A percentile compares a stretch with the other conserved stretches of the same genome.
Conservation (phyloP, 768 basidiomycete species). For the Hericium erinaceus region DNA sequence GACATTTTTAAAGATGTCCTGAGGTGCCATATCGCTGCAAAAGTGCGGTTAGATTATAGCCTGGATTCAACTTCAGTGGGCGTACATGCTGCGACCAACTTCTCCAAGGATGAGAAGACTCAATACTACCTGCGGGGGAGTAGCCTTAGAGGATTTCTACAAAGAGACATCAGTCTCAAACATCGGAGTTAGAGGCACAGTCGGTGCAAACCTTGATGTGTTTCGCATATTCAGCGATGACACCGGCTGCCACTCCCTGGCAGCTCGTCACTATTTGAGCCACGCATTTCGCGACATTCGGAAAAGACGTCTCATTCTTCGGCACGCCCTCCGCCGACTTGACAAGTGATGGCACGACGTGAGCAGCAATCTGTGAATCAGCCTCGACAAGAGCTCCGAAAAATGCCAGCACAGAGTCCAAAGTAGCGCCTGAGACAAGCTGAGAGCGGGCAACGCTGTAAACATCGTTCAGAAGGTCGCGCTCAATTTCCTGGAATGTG, state of each 20-base stretch:
- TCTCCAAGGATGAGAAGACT: constrained; percentile 88
- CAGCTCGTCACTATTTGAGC: constrained; percentile 72
- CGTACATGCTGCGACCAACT: constrained; percentile 83
- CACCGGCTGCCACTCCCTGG: constrained; percentile 66
- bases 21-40: constrained; percentile 78
- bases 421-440: constrained; percentile 60
- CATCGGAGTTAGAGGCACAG: not conserved
- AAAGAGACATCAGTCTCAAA: not conserved
- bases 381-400: constrained; percentile 75
- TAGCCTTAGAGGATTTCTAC: constrained; percentile 41
- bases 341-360: constrained; percentile 71
- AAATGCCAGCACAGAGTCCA: constrained; percentile 79
- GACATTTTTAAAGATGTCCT: constrained; percentile 70
- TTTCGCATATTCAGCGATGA: constrained; percentile 80
- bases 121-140: constrained; percentile 62
- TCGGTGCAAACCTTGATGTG: constrained; percentile 54
- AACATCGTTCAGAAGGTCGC: constrained; percentile 51
- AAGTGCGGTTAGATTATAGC: not conserved
- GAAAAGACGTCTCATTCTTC: constrained; percentile 42
- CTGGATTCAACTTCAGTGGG: constrained; percentile 5
- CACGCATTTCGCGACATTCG: constrained; percentile 79
- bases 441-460: constrained; percentile 75
- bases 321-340: constrained; percentile 55
- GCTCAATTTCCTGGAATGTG: constrained; percentile 73
- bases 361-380: constrained; percentile 74